Conservation (phyloP, 2,329 filamentous ascomycete genomes). For the Fusarium staphyleae region DNA sequence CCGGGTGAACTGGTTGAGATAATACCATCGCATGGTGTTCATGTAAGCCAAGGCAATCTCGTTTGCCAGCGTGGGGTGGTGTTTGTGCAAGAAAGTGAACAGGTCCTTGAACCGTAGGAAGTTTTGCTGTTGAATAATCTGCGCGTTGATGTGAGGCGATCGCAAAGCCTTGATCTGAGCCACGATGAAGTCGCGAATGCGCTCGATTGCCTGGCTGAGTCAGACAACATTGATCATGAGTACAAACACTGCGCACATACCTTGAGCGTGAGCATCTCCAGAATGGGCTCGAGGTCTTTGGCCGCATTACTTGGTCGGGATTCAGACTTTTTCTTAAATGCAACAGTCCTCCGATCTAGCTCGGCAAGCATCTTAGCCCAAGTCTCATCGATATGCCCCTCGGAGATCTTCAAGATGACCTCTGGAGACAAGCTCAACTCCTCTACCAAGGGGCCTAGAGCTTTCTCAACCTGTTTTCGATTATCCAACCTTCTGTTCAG, state of each 20-base stretch:
- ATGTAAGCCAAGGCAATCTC: conserved; percentile 94
- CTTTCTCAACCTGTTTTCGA: conserved; percentile 85
- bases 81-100: conserved; percentile 82
- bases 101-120: conserved; percentile 89
- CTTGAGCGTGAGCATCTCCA: conserved; percentile 85
- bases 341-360: conserved; percentile 77
- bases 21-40: conserved; percentile 99
- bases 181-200: conserved; percentile 93
- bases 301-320: conserved; percentile 74
- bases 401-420: conserved; percentile 83
- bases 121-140: conserved; percentile 93
- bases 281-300: conserved; percentile 82
- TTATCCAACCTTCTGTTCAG: conserved; percentile 88
- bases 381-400: conserved; percentile 86
- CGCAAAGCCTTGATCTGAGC: conserved; percentile 92
- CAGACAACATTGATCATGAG: background rate
- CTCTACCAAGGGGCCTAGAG: conserved; percentile 87
- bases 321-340: conserved; percentile 72
- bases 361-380: conserved; percentile 87
- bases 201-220: conserved; percentile 74
- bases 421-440: conserved; percentile 88
- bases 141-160: conserved; percentile 95
- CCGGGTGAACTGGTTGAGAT: conserved; percentile 86
- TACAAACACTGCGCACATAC: conserved; percentile 50
- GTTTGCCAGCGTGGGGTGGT: conserved; percentile 82